phyloP scores from a whole-genome alignment of 2,329 filamentous ascomycete genomes.

The Cytospora paraplurivora region DNA sequence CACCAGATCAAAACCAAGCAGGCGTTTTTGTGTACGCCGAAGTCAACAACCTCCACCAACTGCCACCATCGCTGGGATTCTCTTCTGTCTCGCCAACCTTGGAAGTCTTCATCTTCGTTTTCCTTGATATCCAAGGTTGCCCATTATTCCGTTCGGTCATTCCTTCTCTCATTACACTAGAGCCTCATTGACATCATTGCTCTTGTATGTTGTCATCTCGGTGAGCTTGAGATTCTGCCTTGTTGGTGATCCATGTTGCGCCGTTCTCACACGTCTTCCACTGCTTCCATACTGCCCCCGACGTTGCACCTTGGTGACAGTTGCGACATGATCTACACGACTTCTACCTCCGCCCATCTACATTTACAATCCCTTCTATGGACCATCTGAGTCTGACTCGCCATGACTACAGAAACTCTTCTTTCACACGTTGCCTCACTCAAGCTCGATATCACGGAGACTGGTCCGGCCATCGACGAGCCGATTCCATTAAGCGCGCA shows the following conservation, averaged over 20 bases:
- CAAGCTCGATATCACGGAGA: background rate
- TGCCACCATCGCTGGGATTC: too few relatives aligned
- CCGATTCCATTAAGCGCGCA: background rate
- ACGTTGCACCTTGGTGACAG: background rate
- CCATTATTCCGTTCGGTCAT: background rate
- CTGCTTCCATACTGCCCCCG: background rate
- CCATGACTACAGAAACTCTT: conserved; percentile 20
- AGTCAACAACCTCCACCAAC: background rate
- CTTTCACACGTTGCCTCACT: background rate
- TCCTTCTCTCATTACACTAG: background rate
- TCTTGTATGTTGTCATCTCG: background rate
- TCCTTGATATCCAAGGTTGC: too few relatives aligned
- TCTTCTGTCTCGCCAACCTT: background rate
- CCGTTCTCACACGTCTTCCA: background rate
- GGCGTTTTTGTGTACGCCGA: background rate
- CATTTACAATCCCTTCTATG: background rate
- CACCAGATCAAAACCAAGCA: background rate
- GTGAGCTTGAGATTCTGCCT: background rate
- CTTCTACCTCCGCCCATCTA: background rate
- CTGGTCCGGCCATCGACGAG: background rate
- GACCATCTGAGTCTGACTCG: background rate
- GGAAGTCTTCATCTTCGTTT: background rate
- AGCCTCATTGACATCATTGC: background rate
- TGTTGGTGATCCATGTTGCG: background rate
- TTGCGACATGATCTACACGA: background rate